Evolutionary conservation across 768 basidiomycete species (phyloP), one percentile per base, ranked within the genome.

Genomic region (Boletus sp.): DNA sequence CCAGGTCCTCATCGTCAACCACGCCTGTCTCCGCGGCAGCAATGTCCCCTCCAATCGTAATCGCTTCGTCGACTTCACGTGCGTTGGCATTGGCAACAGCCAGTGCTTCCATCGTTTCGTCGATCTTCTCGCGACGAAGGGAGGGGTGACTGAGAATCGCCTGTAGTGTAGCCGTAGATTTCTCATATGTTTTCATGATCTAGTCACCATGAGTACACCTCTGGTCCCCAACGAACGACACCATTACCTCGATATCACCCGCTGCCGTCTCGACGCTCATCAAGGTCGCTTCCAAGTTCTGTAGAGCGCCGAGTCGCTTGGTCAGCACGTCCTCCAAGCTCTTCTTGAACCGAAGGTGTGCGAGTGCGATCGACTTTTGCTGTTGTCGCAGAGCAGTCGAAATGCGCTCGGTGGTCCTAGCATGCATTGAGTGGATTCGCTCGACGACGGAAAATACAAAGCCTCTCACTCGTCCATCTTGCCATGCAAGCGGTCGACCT

Each of bases 101-200:
- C 63, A 98, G 79, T 9, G 86, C 88, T 28, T 94, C 91, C 83
- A 96, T 87, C 4, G 94, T 96, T 62, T 83, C 80, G 55, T 96
- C 90, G 47, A 98, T 83, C 49, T 79, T 81, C 15, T 86, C 86
- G n/a, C 84, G 81, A 58, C 87, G 85, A 12, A 98, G 76, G 0
- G 85, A 85, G 0, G 94, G 93, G 62, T 96, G 85, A 8, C 87
- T 76, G 2, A 98, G 82, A 44, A 98, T 84, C 1, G 83, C 73
- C 14, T 81, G 81, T 7, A 98, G 77, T 0, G 94, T 94, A 7
- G 81, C 71, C 0, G 92, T 87, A 7, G 94, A 94, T 3, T 86
- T 84, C 71, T 92, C 83, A 67, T 96, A 98, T 0, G 86, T 83
- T 62, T 82, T 83, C 83, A 98, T 85, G 49, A 97, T 90, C 92